Conservation (phyloP, 2,329 filamentous ascomycete species). For the Lomentospora prolificans region DNA sequence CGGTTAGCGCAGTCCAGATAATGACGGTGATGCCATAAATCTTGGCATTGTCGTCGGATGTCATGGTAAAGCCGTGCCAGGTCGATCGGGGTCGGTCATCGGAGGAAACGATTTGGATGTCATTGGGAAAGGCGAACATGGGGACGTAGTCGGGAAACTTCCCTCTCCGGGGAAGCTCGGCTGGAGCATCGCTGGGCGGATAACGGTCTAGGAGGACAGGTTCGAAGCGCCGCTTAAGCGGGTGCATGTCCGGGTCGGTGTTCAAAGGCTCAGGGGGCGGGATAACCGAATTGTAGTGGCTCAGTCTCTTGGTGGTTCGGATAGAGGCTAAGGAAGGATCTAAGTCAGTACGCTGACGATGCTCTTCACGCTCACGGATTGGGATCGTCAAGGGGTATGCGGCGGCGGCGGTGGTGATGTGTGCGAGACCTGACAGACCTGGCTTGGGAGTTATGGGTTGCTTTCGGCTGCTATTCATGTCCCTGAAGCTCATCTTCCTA, state of each 20-base stretch:
- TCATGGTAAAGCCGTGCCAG: conserved; percentile 99
- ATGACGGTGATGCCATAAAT: conserved; percentile 87
- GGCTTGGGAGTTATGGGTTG: conserved; percentile 68
- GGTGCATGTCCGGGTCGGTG: conserved; percentile 86
- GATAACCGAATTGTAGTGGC: conserved; percentile 97
- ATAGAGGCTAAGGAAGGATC: conserved; percentile 37
- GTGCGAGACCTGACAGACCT: conserved; percentile 34
- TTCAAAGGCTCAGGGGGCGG: conserved; percentile 86
- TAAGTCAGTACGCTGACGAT: conserved; percentile 4
- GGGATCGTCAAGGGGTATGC: conserved; percentile 2
- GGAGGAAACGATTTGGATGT: conserved; percentile 91
- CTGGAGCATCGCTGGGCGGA: conserved; percentile 70
- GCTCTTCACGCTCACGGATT: conserved; percentile 1
- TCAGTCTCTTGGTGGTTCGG: conserved; percentile 78
- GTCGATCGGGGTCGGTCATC: conserved; percentile 91
- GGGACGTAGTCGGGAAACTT: conserved; percentile 95
- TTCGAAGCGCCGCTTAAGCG: conserved; percentile 85
- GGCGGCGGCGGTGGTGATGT: conserved; percentile 2
- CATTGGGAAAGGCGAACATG: conserved; percentile 98
- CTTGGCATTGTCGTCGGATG: conserved; percentile 80
- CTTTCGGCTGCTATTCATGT: conserved; percentile 91
- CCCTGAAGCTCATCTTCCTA: conserved; percentile 82
- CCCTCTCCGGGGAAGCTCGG: conserved; percentile 71
- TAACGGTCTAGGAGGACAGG: conserved; percentile 94
- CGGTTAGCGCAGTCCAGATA: conserved; percentile 81